Base-by-base conservation (phyloP, 768 basidiomycete species). In the Naganishia onofrii region DNA sequence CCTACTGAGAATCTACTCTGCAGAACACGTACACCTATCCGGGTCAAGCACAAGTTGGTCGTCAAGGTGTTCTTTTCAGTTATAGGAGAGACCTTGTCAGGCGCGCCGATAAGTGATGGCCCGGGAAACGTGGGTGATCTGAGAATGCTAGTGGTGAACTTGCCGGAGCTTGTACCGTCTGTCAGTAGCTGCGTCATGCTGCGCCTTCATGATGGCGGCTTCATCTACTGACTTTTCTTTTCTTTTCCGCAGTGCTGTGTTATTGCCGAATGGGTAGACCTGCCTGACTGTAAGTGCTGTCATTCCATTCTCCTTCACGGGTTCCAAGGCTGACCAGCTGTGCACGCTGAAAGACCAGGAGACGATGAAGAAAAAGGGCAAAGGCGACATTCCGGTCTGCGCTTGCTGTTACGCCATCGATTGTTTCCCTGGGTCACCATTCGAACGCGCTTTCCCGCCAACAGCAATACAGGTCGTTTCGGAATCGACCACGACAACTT, bases 251-350 rank as follows among this genome's bases (percentile, higher is more conserved):
- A 68, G 67, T 68, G 67, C 67, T 55, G 53, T 36, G 32, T 53
- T 31, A 28, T 68, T 23, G 53, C 67, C 15, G 67, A 68, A 42
- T 42, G 67, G 53, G 55, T 68, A 29, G 21, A 56, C 21, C 13
- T 68, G n/a, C 67, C 67, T 29, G 67, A 53, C 23, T 68, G 67
- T 68, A 52, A 44, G 67, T 46, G 21, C 23, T n/a, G 38, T 4
- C n/a, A 36, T 38, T 17, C 15, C 23, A 36, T 26, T 51, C 21
- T 3, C 12, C 6, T 2, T 29, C 9, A 21, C 7, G 2, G 15
- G 6, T 29, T 10, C n/a, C 23, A 7, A 10, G 10, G 17, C 60
- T 63, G 38, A 58, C 34, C 8, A 46, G 21, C 21, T 19, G 21
- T 29, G 13, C 23, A n/a, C 15, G 15, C 7, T 26, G n/a, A 28